phyloP scores from a whole-genome alignment of 2,329 filamentous ascomycete species.

The Juglanconis sp. region DNA sequence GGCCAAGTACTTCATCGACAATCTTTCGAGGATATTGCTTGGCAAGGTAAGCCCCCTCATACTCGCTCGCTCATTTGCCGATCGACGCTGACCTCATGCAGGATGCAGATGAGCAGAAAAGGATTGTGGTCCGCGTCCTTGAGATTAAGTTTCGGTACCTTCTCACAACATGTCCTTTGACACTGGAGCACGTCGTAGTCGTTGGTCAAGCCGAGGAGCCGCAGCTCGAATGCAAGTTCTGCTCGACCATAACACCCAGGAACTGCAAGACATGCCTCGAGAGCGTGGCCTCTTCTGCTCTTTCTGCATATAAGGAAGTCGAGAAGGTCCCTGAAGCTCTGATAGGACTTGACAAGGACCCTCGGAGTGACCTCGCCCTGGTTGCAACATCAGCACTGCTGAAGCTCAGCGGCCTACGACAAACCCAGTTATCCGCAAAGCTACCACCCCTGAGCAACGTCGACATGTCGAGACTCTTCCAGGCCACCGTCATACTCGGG shows the following conservation, averaged over 20 bases:
- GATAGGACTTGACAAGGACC: slow-evolving; percentile 28
- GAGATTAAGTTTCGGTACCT: slow-evolving; percentile 44
- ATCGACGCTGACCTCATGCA: neutral
- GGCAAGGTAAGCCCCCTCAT: slow-evolving; percentile 26
- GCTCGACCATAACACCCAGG: slow-evolving; percentile 7
- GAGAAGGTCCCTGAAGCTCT: slow-evolving; percentile 19
- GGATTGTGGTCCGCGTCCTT: slow-evolving; percentile 29
- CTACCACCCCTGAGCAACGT: slow-evolving; percentile 21
- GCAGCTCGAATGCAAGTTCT: slow-evolving; percentile 22
- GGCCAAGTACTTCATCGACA: slow-evolving; percentile 36
- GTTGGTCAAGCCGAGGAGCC: slow-evolving; percentile 22
- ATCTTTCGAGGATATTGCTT: slow-evolving; percentile 32
- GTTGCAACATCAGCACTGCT: slow-evolving; percentile 29
- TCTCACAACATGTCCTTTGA: slow-evolving; percentile 36
- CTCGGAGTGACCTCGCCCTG: slow-evolving; percentile 30
- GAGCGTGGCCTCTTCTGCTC: slow-evolving; percentile 21
- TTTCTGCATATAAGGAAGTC: slow-evolving; percentile 22
- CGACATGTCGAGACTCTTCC: slow-evolving; percentile 37
- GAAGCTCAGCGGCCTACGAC: slow-evolving; percentile 27
- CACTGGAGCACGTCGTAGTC: slow-evolving; percentile 23
- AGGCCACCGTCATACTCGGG: slow-evolving; percentile 49
- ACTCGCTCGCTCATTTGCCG: neutral
- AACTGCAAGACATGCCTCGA: slow-evolving; percentile 22
- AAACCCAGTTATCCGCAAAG: slow-evolving; percentile 7
- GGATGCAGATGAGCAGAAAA: slow-evolving; percentile 5